Evolutionary conservation across 441 rosid species (phyloP).

Genomic region (Erysimum cheiri): DNA sequence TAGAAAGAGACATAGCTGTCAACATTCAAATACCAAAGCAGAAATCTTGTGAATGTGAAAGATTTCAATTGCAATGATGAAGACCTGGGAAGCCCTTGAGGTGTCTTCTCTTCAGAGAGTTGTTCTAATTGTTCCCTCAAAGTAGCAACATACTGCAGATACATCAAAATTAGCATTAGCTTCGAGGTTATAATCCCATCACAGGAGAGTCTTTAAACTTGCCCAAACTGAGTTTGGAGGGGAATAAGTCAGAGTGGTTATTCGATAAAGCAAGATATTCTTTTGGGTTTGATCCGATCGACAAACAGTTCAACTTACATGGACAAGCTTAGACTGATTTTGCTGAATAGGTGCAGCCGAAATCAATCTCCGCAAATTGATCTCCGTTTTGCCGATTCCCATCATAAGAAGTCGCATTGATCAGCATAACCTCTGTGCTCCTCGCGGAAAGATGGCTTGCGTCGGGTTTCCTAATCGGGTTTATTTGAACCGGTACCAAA

Average conservation of each 20-base stretch:
- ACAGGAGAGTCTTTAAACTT: too few species aligned
- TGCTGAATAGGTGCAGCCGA: constrained; percentile 75
- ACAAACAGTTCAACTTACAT: constrained; percentile 60
- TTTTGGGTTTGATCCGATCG: too few species aligned
- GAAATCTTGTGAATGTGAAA: neutral
- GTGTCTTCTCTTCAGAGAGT: constrained; percentile 69
- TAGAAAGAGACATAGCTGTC: neutral
- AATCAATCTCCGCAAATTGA: constrained; percentile 74
- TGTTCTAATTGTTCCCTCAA: constrained; percentile 74
- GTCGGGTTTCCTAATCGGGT: too few species aligned
- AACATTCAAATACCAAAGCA: neutral
- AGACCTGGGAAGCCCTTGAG: constrained; percentile 73
- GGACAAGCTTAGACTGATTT: constrained; percentile 73
- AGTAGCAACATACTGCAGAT: constrained; percentile 81
- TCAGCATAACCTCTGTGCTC: too few species aligned
- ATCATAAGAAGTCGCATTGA: constrained; percentile 32
- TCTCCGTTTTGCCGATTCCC: constrained; percentile 78
- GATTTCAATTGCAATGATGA: neutral
- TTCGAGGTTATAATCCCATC: neutral
- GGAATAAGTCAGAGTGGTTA: too few species aligned
- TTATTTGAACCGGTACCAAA: too few species aligned
- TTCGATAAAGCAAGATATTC: too few species aligned
- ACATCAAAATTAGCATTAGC: neutral
- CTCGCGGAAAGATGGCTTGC: too few species aligned
- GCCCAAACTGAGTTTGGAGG: too few species aligned